A percentile compares a stretch with the other conserved stretches of the same genome.
These are phyloP conservation scores for Rhodotorula paludigena DNA, from an alignment of 768 basidiomycete genomes.

Conservation along the genomic window DNA sequence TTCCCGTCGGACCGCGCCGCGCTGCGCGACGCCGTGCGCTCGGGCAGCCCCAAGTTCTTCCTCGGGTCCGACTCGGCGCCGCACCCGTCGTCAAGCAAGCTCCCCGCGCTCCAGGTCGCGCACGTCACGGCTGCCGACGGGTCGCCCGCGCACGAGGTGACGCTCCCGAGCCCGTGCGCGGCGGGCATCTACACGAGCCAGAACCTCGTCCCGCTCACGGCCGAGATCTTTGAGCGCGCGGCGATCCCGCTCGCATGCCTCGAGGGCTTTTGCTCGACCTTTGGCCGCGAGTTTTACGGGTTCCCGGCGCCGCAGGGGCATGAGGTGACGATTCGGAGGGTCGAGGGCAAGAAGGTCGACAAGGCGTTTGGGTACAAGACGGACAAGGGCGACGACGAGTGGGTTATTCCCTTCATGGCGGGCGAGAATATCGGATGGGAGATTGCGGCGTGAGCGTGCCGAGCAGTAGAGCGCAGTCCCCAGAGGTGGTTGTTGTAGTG, in stretches of 20 bases:
- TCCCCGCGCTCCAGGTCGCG: slow-evolving; percentile 37
- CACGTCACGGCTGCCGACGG: slow-evolving; percentile 11
- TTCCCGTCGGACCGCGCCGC: slow-evolving; percentile 85
- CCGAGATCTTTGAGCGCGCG: slow-evolving; percentile 81
- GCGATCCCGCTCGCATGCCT: slow-evolving; percentile 79
- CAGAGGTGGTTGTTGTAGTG: not conserved
- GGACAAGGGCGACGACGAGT: slow-evolving; percentile 51
- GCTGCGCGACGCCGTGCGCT: slow-evolving; percentile 59
- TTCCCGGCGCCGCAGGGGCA: slow-evolving; percentile 41
- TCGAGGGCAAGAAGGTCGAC: slow-evolving; percentile 42
- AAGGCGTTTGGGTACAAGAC: slow-evolving; percentile 34
- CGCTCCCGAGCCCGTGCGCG: slow-evolving; percentile 70
- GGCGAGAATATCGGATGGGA: slow-evolving; percentile 74
- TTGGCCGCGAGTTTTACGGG: slow-evolving; percentile 76
- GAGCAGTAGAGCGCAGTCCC: not conserved
- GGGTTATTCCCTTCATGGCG: slow-evolving; percentile 78
- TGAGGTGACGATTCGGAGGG: slow-evolving; percentile 43
- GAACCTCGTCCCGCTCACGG: slow-evolving; percentile 80
- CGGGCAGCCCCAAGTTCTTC: slow-evolving; percentile 92
- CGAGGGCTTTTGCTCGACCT: slow-evolving; percentile 67
- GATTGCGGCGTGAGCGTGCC: slow-evolving; percentile 13
- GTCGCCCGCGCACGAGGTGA: slow-evolving; percentile 56
- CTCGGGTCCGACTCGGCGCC: slow-evolving; percentile 95
- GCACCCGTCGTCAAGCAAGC: slow-evolving; percentile 57
- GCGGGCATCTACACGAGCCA: slow-evolving; percentile 95